These are phyloP conservation scores for Ophiostoma perfectum DNA, from an alignment of 2,329 filamentous ascomycete species.

Conservation along the genomic window DNA sequence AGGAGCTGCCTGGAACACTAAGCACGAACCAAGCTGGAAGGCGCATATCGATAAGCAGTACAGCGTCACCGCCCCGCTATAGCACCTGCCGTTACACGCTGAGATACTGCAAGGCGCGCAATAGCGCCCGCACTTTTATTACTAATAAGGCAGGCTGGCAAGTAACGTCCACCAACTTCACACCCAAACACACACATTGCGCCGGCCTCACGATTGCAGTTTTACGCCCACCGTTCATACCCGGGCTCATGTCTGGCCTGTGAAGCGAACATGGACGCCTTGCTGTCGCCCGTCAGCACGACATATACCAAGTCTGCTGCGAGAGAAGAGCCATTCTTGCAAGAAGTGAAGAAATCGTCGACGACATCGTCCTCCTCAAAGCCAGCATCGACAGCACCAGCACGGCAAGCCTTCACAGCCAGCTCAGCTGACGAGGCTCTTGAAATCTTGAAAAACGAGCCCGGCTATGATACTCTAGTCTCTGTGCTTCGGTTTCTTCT, in stretches of 20 bases:
- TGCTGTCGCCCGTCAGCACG: conserved; percentile 51
- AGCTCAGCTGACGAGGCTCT: conserved; percentile 48
- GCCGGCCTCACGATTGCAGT: background rate
- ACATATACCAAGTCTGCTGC: conserved; percentile 40
- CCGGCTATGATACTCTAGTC: conserved; percentile 53
- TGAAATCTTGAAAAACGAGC: conserved; percentile 56
- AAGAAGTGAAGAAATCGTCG: conserved; percentile 31
- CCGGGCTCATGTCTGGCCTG: background rate
- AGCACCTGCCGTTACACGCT: conserved; percentile 13
- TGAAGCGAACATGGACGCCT: conserved; percentile 45
- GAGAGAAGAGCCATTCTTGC: conserved; percentile 37
- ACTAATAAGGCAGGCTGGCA: background rate
- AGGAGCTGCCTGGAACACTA: conserved; percentile 11
- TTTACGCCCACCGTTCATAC: background rate
- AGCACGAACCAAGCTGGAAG: conserved; percentile 11
- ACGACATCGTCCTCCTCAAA: conserved; percentile 7
- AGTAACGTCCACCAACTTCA: background rate
- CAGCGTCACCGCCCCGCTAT: conserved; percentile 15
- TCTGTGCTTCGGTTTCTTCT: conserved; percentile 49
- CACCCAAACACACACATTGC: background rate
- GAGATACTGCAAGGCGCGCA: background rate
- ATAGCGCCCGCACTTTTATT: background rate
- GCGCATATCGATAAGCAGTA: conserved; percentile 16
- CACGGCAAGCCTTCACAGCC: conserved; percentile 17
- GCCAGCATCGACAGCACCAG: background rate